Conservation (phyloP, 805 yeast genomes). For the Saccharomycopsis malanga region DNA sequence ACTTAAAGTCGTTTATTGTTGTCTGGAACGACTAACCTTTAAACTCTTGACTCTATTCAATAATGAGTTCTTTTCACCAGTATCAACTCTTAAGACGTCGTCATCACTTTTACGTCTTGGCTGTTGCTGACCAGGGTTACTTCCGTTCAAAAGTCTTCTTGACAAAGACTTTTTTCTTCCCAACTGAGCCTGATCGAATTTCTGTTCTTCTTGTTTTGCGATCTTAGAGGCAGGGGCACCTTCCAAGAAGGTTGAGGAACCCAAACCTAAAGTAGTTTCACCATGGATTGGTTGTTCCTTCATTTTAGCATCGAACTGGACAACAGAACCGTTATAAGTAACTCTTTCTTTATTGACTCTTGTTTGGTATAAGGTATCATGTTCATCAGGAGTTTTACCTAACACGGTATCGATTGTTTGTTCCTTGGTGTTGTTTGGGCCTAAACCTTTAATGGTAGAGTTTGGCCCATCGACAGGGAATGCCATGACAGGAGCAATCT, state of each 20-base stretch:
- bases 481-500: slow-evolving; percentile 87
- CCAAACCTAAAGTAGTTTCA: slow-evolving; percentile 76
- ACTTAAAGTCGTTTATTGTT: no score
- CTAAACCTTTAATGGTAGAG: slow-evolving; percentile 67
- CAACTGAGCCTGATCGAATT: slow-evolving; percentile 39
- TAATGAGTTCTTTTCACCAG: slow-evolving; percentile 41
- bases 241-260: slow-evolving; percentile 29
- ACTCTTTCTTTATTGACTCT: slow-evolving; percentile 22
- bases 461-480: slow-evolving; percentile 96
- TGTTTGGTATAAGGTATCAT: slow-evolving; percentile 27
- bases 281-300: slow-evolving; percentile 80
- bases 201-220: slow-evolving; percentile 36
- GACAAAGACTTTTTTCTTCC: slow-evolving; percentile 81
- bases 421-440: slow-evolving; percentile 45
- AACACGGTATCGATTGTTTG: slow-evolving; percentile 69
- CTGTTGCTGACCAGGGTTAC: slow-evolving; percentile 25
- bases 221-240: slow-evolving; percentile 83
- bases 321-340: slow-evolving; percentile 46
- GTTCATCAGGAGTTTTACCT: slow-evolving; percentile 54
- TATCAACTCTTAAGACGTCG: slow-evolving; percentile 29
- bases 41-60: slow-evolving; percentile 84
- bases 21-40: slow-evolving; percentile 48
- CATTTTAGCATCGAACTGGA: slow-evolving; percentile 62
- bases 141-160: slow-evolving; percentile 45
- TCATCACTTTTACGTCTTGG: slow-evolving; percentile 23